Conservation (phyloP, 2,329 filamentous ascomycete species). For the Ciborinia camelliae region DNA sequence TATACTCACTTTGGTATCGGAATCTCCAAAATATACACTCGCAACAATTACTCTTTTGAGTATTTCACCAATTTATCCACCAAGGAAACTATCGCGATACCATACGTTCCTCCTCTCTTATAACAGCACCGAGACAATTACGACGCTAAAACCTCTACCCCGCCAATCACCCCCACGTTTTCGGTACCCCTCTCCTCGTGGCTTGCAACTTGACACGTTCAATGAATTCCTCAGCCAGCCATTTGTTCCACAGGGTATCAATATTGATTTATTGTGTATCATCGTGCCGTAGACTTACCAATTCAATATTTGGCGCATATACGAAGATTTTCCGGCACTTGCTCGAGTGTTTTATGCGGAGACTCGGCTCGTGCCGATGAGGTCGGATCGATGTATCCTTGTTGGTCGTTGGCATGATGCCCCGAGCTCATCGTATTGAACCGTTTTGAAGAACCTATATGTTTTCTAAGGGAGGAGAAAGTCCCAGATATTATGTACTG, state of each 20-base stretch:
- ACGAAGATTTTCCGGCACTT: not conserved
- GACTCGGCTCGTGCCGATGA: not conserved
- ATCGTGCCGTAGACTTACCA: too few relatives aligned
- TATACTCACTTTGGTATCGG: not conserved
- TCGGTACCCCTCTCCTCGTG: not conserved
- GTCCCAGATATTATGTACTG: not conserved
- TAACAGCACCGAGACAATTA: not conserved
- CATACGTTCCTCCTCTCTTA: not conserved
- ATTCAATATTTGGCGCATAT: not conserved
- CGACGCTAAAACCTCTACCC: not conserved
- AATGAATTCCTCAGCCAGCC: not conserved
- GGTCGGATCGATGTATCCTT: not conserved
- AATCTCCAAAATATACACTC: not conserved
- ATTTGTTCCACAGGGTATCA: not conserved
- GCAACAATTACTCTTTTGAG: too few relatives aligned
- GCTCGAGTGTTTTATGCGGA: not conserved
- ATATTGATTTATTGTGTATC: not conserved
- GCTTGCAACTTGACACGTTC: not conserved
- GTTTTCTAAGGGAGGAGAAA: too few relatives aligned
- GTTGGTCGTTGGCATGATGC: not conserved
- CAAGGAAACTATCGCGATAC: not conserved
- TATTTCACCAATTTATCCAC: not conserved
- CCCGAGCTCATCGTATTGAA: not conserved
- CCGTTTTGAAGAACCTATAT: not conserved
- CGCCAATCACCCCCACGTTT: not conserved